Evolutionary conservation across 768 basidiomycete species (phyloP).

Genomic region (Mycena polygramma): DNA sequence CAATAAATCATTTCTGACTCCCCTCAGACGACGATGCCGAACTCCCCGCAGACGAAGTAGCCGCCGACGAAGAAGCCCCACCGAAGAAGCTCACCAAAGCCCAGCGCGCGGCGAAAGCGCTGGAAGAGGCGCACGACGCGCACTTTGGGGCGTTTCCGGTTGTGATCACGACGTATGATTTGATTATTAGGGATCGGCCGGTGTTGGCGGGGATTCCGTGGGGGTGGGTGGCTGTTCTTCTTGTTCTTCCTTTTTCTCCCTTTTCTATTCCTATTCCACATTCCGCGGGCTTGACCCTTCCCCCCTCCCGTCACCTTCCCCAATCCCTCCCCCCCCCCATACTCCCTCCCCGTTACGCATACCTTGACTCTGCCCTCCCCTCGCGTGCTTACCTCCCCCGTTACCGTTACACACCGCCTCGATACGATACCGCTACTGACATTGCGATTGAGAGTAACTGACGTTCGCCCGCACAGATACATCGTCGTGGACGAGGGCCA

Average conservation of each 20-base stretch:
- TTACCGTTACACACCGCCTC: neutral
- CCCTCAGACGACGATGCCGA: too few species aligned
- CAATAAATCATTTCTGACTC: too few species aligned
- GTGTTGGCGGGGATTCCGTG: slow-evolving; percentile 43
- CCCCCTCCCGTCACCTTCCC: neutral
- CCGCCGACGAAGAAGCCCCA: neutral
- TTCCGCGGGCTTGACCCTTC: neutral
- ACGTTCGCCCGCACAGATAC: slow-evolving; percentile 69
- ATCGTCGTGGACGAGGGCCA: slow-evolving; percentile 98
- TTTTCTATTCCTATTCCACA: slow-evolving; percentile 34
- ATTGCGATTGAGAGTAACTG: neutral
- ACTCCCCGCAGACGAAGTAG: too few species aligned
- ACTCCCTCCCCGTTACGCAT: too few species aligned
- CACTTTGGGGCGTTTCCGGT: slow-evolving; percentile 68
- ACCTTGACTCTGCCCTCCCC: too few species aligned
- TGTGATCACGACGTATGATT: slow-evolving; percentile 93
- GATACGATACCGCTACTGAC: too few species aligned
- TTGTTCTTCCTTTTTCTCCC: slow-evolving; percentile 35
- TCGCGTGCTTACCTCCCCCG: too few species aligned
- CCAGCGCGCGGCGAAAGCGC: slow-evolving; percentile 20
- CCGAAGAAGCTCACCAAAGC: slow-evolving; percentile 1
- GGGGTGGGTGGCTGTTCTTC: slow-evolving; percentile 26
- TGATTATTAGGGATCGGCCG: slow-evolving; percentile 85
- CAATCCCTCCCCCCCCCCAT: too few species aligned
- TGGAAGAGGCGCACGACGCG: slow-evolving; percentile 17